A percentile compares a stretch with the other conserved stretches of the same genome.
These are phyloP conservation scores for Trichophyton simii DNA, from an alignment of 2,329 filamentous ascomycete genomes.

Conservation along the genomic window DNA sequence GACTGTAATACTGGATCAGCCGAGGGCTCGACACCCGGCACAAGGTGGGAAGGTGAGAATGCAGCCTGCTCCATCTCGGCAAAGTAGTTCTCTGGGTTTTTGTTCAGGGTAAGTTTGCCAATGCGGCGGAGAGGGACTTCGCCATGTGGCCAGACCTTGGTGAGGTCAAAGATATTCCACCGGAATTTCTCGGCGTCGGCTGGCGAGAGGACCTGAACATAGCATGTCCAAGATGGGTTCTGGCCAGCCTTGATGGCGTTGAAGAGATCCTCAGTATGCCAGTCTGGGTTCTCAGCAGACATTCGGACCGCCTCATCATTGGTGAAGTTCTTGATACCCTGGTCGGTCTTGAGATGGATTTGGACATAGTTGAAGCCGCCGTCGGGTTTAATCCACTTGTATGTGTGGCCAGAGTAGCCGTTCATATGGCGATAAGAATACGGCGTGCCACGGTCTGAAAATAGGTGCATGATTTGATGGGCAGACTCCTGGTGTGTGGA, in stretches of 20 bases:
- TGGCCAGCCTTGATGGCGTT: conserved; percentile 50
- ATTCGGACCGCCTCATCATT: conserved; percentile 45
- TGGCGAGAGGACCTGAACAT: conserved; percentile 51
- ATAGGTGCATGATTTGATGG: conserved; percentile 54
- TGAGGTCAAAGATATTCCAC: conserved; percentile 57
- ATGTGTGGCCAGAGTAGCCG: conserved; percentile 54
- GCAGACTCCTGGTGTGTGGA: conserved; percentile 49
- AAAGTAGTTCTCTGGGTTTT: conserved; percentile 56
- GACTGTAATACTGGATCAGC: conserved; percentile 58
- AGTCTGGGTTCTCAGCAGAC: conserved; percentile 48
- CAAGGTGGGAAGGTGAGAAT: conserved; percentile 55
- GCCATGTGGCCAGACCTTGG: conserved; percentile 55
- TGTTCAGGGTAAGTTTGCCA: conserved; percentile 52
- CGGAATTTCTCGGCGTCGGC: conserved; percentile 49
- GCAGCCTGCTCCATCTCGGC: conserved; percentile 59
- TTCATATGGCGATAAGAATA: conserved; percentile 56
- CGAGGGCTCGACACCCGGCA: conserved; percentile 55
- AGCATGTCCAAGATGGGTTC: conserved; percentile 51
- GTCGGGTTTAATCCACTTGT: conserved; percentile 54
- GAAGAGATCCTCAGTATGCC: conserved; percentile 51
- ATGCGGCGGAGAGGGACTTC: conserved; percentile 50
- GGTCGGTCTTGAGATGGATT: conserved; percentile 51
- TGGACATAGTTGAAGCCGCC: conserved; percentile 55
- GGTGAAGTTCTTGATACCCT: conserved; percentile 49
- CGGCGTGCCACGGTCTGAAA: conserved; percentile 54